Base-by-base conservation (phyloP, 1,284 basidiomycete species). In the Cutaneotrichosporon cutaneum region DNA sequence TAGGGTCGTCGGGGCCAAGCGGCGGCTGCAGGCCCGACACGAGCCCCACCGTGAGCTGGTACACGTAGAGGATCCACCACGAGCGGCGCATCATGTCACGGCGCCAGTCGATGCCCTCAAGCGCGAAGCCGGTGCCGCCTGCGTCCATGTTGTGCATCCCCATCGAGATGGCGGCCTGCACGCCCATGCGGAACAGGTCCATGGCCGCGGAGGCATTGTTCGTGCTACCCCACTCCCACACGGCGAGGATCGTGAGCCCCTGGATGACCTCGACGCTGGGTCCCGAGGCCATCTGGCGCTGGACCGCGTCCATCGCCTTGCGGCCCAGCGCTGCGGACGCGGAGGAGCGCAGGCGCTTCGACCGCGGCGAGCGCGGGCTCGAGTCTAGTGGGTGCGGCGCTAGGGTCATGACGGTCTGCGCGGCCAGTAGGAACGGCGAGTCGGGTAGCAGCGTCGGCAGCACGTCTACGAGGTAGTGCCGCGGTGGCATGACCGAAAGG, bases 191-290 rank as follows among this genome's bases (percentile, higher is more conserved):
- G 11, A 68, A 62, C 35, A 74, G 59, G 45, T 63, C 65, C 32
- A 72, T 66, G 53, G 73, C 74, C 33, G 59, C 65, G 3, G 57
- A 58, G 1, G 74, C 63, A 56, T 75, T 74, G 36, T 72, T 75
- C 0, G 71, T 68, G 55, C 69, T 70, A 0, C 75, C 77, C 72
- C 77, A 80, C 60, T 80, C 77, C 72, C 77, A 81, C n/a, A 77
- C 64, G 7, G 70, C 68, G 3, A 81, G 68, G 53, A 79, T 72
- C 30, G 67, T 63, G 18, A 80, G 64, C 0, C 75, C 77, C 62
- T 80, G 78, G 1, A 78, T 70, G 54, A 68, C 69, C 55, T 80
- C 77, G 22, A 81, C 53, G 2, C 69, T 66, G 9, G n/a, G 64
- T 39, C 35, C 63, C 32, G 22, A 61, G 57, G 22, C 44, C 18